These are phyloP conservation scores for Ogataea ramenticola DNA, from an alignment of 805 yeast genomes.

Conservation along the genomic window DNA sequence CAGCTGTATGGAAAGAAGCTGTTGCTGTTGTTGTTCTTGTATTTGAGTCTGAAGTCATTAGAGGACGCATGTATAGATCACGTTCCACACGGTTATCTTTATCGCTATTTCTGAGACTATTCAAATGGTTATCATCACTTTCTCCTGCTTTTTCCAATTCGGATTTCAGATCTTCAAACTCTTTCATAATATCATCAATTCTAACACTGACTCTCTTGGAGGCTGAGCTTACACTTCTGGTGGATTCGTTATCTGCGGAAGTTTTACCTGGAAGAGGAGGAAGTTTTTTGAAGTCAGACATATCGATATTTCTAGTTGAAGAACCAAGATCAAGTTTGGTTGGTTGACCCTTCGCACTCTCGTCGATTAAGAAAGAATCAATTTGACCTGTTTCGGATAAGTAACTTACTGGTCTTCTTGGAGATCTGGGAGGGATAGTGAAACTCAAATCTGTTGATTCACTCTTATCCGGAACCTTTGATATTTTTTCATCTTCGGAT, in stretches of 20 bases:
- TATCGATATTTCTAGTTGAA: background rate
- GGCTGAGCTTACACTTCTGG: background rate
- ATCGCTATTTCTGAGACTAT: background rate
- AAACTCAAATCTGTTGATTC: slow-evolving; percentile 16
- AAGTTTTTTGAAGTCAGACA: background rate
- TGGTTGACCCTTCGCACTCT: background rate
- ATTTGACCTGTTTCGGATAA: background rate
- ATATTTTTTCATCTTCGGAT: background rate
- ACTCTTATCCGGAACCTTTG: slow-evolving; percentile 20
- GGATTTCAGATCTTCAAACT: slow-evolving; percentile 21
- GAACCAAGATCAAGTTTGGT: background rate
- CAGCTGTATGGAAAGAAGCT: slow-evolving; percentile 20
- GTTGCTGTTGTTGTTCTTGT: slow-evolving; percentile 13
- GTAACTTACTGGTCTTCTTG: slow-evolving; percentile 17
- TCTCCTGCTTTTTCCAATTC: slow-evolving; percentile 14
- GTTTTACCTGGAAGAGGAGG: slow-evolving; percentile 1
- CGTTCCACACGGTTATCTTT: too few species aligned
- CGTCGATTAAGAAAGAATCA: slow-evolving; percentile 1
- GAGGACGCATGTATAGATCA: background rate
- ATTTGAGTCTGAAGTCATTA: slow-evolving; percentile 1
- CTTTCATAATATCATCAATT: slow-evolving; percentile 25
- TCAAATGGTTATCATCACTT: background rate
- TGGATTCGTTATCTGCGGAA: slow-evolving; percentile 1
- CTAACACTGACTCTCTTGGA: slow-evolving; percentile 14
- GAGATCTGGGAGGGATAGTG: slow-evolving; percentile 25